Evolutionary conservation across 495 filamentous ascomycete genomes (phyloP).

Genomic region (Xylaria curta): DNA sequence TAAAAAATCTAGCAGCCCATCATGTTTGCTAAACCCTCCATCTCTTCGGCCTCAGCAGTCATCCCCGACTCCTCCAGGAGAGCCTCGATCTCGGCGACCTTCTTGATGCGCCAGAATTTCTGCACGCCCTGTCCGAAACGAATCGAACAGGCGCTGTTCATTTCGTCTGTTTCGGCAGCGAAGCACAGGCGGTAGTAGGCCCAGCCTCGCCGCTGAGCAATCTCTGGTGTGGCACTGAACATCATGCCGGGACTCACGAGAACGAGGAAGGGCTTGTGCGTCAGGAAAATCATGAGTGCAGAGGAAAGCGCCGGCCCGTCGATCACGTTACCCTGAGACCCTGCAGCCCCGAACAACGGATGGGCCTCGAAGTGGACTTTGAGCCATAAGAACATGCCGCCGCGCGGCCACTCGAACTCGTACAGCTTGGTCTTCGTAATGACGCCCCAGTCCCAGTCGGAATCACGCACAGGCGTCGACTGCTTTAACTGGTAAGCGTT

Average conservation of each 20-base stretch:
- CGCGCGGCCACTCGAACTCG: slow-evolving; percentile 78
- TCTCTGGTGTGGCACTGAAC: slow-evolving; percentile 69
- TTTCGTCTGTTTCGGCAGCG: slow-evolving; percentile 75
- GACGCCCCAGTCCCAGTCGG: slow-evolving; percentile 66
- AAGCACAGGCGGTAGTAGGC: slow-evolving; percentile 82
- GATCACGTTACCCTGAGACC: slow-evolving; percentile 38
- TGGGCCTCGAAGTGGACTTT: slow-evolving; percentile 71
- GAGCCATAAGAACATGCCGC: slow-evolving; percentile 94
- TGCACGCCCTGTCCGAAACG: slow-evolving; percentile 71
- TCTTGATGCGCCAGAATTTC: slow-evolving; percentile 76
- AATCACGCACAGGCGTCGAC: slow-evolving; percentile 41
- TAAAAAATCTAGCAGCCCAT: slow-evolving; percentile 42
- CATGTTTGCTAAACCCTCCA: slow-evolving; percentile 33
- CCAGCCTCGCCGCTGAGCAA: slow-evolving; percentile 61
- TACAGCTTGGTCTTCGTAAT: slow-evolving; percentile 74
- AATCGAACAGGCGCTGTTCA: slow-evolving; percentile 62
- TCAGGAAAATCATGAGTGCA: slow-evolving; percentile 77
- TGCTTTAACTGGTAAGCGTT: slow-evolving; percentile 65
- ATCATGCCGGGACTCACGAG: slow-evolving; percentile 71
- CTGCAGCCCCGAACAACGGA: slow-evolving; percentile 63
- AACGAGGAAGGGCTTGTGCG: slow-evolving; percentile 68
- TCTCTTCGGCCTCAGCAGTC: slow-evolving; percentile 18
- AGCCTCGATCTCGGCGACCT: slow-evolving; percentile 66
- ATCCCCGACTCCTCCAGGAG: slow-evolving; percentile 39
- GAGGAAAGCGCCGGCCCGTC: slow-evolving; percentile 53